A percentile compares a stretch with the other conserved stretches of the same genome.
These are phyloP conservation scores for Ustilaginoidea virens DNA, from an alignment of 2,329 filamentous ascomycete species.

Conservation along the genomic window DNA sequence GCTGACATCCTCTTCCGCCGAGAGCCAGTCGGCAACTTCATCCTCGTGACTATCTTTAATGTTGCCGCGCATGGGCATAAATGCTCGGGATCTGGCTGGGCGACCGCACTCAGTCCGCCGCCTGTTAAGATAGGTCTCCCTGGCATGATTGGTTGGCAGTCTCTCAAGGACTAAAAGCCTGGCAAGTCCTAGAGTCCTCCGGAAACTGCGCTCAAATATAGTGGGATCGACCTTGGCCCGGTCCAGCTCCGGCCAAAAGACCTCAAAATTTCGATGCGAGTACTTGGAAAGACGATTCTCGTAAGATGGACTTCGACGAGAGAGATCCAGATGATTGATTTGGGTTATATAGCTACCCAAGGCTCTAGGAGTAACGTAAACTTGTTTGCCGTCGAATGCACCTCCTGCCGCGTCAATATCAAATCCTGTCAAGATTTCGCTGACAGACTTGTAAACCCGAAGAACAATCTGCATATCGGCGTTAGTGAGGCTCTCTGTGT, in stretches of 20 bases:
- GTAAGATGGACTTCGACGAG: slow-evolving; percentile 68
- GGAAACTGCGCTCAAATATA: slow-evolving; percentile 72
- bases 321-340: slow-evolving; percentile 65
- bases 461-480: slow-evolving; percentile 50
- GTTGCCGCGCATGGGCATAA: slow-evolving; percentile 41
- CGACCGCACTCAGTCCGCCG: slow-evolving; percentile 58
- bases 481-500: neutral
- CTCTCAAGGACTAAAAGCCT: slow-evolving; percentile 67
- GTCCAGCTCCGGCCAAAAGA: slow-evolving; percentile 63
- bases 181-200: slow-evolving; percentile 60
- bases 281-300: slow-evolving; percentile 81
- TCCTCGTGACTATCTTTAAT: slow-evolving; percentile 66
- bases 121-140: slow-evolving; percentile 56
- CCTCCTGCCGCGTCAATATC: slow-evolving; percentile 76
- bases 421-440: slow-evolving; percentile 76
- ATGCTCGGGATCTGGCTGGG: slow-evolving; percentile 22
- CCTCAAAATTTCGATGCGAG: slow-evolving; percentile 69
- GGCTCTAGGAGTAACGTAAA: slow-evolving; percentile 65
- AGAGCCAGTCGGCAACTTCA: slow-evolving; percentile 71
- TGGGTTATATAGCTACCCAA: slow-evolving; percentile 70
- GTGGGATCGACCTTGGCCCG: slow-evolving; percentile 68
- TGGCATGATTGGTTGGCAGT: slow-evolving; percentile 50
- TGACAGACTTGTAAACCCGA: slow-evolving; percentile 68
- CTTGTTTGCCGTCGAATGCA: slow-evolving; percentile 66
- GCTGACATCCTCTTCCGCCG: slow-evolving; percentile 59